phyloP scores from a whole-genome alignment of 345 rosid species.

The Eucalyptus viminalis region DNA sequence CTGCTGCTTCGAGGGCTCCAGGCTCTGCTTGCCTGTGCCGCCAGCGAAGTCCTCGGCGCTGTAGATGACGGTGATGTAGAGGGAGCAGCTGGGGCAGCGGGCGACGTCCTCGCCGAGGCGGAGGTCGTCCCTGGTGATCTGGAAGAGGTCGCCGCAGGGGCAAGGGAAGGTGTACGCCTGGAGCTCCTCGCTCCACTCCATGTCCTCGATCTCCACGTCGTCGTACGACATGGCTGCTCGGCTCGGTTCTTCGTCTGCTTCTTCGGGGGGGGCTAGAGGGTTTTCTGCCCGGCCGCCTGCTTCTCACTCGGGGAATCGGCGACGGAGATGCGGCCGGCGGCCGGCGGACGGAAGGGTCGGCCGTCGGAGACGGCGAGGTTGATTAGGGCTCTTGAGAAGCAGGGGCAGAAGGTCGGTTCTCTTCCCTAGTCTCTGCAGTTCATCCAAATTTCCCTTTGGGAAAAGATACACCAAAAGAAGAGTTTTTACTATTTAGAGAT shows the following conservation, averaged over 20 bases:
- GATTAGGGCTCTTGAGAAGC: not conserved
- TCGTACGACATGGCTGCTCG: slow-evolving; percentile 69
- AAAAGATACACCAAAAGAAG: not conserved
- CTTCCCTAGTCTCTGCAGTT: not conserved
- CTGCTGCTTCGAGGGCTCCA: slow-evolving; percentile 25
- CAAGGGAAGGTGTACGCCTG: slow-evolving; percentile 80
- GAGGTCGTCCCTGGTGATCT: slow-evolving; percentile 84
- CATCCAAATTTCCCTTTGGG: no score
- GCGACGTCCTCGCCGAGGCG: slow-evolving; percentile 79
- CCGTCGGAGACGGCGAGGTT: not conserved
- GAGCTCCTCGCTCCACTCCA: slow-evolving; percentile 89
- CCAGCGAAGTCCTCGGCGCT: slow-evolving; percentile 67
- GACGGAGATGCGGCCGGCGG: not conserved
- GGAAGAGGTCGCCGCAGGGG: slow-evolving; percentile 91
- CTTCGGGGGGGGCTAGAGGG: not conserved
- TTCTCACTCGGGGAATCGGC: not conserved
- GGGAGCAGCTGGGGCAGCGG: slow-evolving; percentile 90
- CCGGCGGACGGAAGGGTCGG: not conserved
- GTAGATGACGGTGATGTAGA: slow-evolving; percentile 80
- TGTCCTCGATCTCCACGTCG: slow-evolving; percentile 95
- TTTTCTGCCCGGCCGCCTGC: not conserved
- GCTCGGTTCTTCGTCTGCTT: not conserved
- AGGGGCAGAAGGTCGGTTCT: not conserved
- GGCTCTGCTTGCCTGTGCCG: slow-evolving; percentile 14
- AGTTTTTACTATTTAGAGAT: no score